Evolutionary conservation across 2,329 filamentous ascomycete genomes (phyloP).

Genomic region (Colletotrichum horii): DNA sequence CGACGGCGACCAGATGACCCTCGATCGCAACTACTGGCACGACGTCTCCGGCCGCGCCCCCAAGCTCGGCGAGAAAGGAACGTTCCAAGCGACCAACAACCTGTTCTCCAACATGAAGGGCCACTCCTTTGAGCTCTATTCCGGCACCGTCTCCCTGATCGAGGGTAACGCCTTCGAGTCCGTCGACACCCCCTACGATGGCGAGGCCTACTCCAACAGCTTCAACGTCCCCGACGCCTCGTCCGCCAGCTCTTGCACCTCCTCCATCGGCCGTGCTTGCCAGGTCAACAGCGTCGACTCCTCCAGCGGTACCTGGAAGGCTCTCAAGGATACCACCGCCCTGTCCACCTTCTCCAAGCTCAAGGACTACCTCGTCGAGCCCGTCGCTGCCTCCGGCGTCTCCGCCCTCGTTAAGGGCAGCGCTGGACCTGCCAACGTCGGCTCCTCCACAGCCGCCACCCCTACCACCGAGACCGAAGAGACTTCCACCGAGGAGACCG

Average conservation of each 20-base stretch:
- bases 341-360: slow-evolving; percentile 20
- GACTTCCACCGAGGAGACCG: neutral
- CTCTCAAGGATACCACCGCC: slow-evolving; percentile 23
- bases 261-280: slow-evolving; percentile 9
- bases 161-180: slow-evolving; percentile 32
- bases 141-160: slow-evolving; percentile 27
- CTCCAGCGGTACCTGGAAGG: slow-evolving; percentile 26
- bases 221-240: slow-evolving; percentile 28
- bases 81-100: slow-evolving; percentile 32
- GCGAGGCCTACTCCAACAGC: slow-evolving; percentile 25
- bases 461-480: neutral
- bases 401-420: slow-evolving; percentile 25
- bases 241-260: slow-evolving; percentile 8
- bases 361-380: slow-evolving; percentile 26
- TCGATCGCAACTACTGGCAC: slow-evolving; percentile 35
- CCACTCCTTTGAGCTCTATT: slow-evolving; percentile 59
- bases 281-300: slow-evolving; percentile 10
- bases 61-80: slow-evolving; percentile 32
- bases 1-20: slow-evolving; percentile 38
- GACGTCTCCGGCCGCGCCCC: slow-evolving; percentile 31
- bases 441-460: neutral
- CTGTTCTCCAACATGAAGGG: slow-evolving; percentile 31
- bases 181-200: slow-evolving; percentile 36
- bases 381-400: slow-evolving; percentile 29
- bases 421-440: slow-evolving; percentile 29